phyloP scores from a whole-genome alignment of 257 asterid species.

The Oldenlandia corymbosa region DNA sequence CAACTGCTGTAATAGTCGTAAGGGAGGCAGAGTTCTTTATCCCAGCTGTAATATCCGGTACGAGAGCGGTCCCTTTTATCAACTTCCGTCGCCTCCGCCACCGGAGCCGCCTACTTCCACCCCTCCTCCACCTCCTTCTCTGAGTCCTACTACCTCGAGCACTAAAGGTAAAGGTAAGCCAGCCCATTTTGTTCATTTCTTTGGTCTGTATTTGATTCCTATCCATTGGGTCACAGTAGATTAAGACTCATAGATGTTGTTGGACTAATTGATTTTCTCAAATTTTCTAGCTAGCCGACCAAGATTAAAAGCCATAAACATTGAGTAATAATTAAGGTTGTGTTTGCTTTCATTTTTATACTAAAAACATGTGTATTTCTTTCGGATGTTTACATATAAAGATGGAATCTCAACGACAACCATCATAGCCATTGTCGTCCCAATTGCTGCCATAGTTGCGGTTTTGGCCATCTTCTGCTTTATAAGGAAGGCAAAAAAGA shows the following conservation, averaged over 20 bases:
- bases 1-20: not conserved
- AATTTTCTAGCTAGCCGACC: too few species aligned
- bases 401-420: slow-evolving; percentile 7
- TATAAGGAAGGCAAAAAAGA: not conserved
- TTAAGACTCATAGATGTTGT: too few species aligned
- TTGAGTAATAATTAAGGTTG: too few species aligned
- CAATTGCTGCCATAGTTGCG: not conserved
- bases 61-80: slow-evolving; percentile 15
- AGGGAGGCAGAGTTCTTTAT: slow-evolving; percentile 8
- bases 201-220: too few species aligned
- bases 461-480: not conserved
- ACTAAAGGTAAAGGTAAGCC: not conserved
- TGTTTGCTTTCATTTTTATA: too few species aligned
- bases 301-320: too few species aligned
- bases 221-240: too few species aligned
- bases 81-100: not conserved
- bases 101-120: not conserved
- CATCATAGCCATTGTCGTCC: slow-evolving; percentile 10
- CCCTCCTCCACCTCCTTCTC: slow-evolving; percentile 11
- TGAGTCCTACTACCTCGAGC: not conserved
- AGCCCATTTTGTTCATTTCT: too few species aligned
- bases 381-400: slow-evolving; percentile 8
- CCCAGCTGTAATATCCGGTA: slow-evolving; percentile 21
- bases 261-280: too few species aligned
- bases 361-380: not conserved